Evolutionary conservation across 257 asterid species (phyloP), one percentile per base, ranked within the genome.

Genomic region (Misopates orontium): DNA sequence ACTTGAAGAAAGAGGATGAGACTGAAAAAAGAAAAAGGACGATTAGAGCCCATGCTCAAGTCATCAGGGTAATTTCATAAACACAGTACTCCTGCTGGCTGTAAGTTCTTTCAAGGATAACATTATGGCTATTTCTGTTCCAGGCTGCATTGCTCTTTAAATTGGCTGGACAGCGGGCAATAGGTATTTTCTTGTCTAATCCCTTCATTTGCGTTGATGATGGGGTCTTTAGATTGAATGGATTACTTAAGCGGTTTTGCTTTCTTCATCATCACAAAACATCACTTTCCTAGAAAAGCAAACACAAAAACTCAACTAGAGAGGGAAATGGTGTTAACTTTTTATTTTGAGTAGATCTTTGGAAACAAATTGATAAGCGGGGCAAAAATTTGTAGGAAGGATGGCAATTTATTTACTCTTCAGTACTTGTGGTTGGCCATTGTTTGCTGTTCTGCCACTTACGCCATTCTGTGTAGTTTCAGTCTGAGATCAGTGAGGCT

Each of bases 31-130:
- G 95, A 52, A 76, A 88, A 41, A 55, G 96, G 69, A 82, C 81
- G 93, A 87, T 92, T 67, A 79, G 97, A 77, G 97, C 97, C 42
- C 98, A 92, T 71, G 98, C 98, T 66, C 98, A 92, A 89, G 98
- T 89, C 82, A 84, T 92, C 60, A 71, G 98, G 83, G 97, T 87
- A 87, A 80, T 61, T 54, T 54, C 63, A n/a, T 49, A 28, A 47
- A 42, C 60, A 54, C 68, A 53, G 53, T 56, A 57, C 32, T 59
- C 55, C 19, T 32, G 25, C 22, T 51, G 19, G 39, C 3, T 23
- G 67, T 54, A 13, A 10, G 49, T 25, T 39, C 32, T 66, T 47
- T 44, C 28, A 10, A n/a, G 47, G 51, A 75, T 77, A 56, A 81
- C 22, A 8, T 55, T 16, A 58, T 66, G 41, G 41, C 22, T 20